Base-by-base conservation (phyloP, 768 basidiomycete species). In the Thelephora ganbajun region DNA sequence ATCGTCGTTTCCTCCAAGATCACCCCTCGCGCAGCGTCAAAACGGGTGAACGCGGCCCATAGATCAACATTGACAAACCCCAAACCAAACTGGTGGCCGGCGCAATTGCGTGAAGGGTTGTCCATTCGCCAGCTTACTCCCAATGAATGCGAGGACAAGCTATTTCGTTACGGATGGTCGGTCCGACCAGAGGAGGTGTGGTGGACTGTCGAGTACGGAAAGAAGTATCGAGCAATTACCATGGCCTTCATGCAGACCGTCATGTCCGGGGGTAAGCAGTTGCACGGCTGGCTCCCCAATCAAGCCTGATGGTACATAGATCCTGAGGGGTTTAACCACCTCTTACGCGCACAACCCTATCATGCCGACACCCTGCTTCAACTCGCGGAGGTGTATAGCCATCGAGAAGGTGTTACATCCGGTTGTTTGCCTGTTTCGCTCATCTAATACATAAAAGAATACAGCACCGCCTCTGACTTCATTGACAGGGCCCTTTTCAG, bases 401-500 rank as follows among this genome's bases (percentile, higher is more conserved):
- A 94, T 60, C 76, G 90, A 55, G 91, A 94, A 70, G 91, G 91
- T 86, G 33, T 18, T 35, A 33, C 11, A 39, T 34, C 39, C 16
- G 19, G 35, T 3, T 19, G 20, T 18, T 11, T 13, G 33, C n/a
- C 22, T 33, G n/a, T 11, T 47, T 45, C 34, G 14, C 19, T 49
- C 46, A 30, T 5, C 37, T 26, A 11, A 11, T 19, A 20, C 14
- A 14, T 16, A 34, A 11, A 47, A 89, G 91, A 96, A 58, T 78
- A 91, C 56, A 72, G 81, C 34, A 77, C 81, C 46, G 88, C 90
- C 0, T 78, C 86, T 3, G 91, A 96, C 51, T 89, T 79, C 56
- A 78, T 91, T n/a, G 85, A 90, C 48, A 77, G 92, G n/a, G 86
- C 93, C 0, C 62, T 99, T 13, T 97, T 93, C 65, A 80, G 91